Evolutionary conservation across 495 filamentous ascomycete genomes (phyloP).

Genomic region (Neurospora sp.): DNA sequence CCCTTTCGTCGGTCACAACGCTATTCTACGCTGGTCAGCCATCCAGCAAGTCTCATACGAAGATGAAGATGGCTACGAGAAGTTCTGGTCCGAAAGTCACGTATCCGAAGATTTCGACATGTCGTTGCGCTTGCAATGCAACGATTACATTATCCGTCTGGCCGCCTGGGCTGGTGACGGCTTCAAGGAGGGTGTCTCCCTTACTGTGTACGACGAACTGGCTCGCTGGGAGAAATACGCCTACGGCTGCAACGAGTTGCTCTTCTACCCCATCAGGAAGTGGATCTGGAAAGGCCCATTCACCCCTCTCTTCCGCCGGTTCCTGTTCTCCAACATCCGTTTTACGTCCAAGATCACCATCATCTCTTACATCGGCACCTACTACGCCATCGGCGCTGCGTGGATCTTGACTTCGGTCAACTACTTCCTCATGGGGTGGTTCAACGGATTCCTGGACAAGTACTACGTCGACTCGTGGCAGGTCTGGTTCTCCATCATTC

Average conservation of each 20-base stretch:
- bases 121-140: constrained; percentile 66
- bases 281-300: constrained; percentile 60
- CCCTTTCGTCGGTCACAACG: constrained; percentile 73
- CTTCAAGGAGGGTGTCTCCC: constrained; percentile 77
- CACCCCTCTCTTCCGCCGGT: constrained; percentile 62
- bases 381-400: constrained; percentile 71
- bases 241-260: constrained; percentile 76
- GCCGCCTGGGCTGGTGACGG: constrained; percentile 64
- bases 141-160: constrained; percentile 64
- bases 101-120: constrained; percentile 84
- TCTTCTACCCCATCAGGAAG: constrained; percentile 63
- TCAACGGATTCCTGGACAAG: constrained; percentile 62
- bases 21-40: constrained; percentile 68
- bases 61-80: constrained; percentile 59
- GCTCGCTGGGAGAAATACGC: constrained; percentile 82
- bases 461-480: constrained; percentile 71
- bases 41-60: constrained; percentile 66
- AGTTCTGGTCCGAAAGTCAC: constrained; percentile 76
- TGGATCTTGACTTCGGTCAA: constrained; percentile 72
- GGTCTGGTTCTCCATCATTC: constrained; percentile 64
- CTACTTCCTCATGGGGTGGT: constrained; percentile 72
- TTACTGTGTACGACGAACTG: constrained; percentile 78
- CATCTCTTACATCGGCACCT: constrained; percentile 78
- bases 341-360: constrained; percentile 73
- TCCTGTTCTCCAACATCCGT: constrained; percentile 62